Evolutionary conservation across 192 early-diverging fungal genomes (phyloP).

Genomic region (Umbelopsis sp.): DNA sequence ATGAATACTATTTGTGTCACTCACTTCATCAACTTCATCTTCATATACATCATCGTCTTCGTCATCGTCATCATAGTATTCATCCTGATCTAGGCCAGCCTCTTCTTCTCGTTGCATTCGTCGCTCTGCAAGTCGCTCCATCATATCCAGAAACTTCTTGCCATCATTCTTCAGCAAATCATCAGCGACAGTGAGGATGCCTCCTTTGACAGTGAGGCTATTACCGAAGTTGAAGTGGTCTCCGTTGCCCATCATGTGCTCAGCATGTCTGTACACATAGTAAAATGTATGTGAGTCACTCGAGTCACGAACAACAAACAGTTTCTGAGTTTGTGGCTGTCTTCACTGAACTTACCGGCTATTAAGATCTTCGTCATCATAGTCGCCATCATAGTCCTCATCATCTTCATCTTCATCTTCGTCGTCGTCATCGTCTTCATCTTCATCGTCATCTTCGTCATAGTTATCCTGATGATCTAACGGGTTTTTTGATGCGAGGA

Average conservation of each 20-base stretch:
- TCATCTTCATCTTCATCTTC: constrained; percentile 59
- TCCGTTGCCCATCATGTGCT: not conserved
- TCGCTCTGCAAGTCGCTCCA: constrained; percentile 92
- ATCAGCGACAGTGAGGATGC: constrained; percentile 79
- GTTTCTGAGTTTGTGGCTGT: no score
- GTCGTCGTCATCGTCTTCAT: constrained; percentile 50
- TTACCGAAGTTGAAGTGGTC: constrained; percentile 72
- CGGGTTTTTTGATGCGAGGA: not conserved
- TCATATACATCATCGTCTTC: constrained; percentile 57
- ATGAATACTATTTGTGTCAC: not conserved
- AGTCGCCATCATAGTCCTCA: constrained; percentile 59
- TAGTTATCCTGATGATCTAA: constrained; percentile 41
- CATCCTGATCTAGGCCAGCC: constrained; percentile 34
- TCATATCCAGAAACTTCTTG: constrained; percentile 94
- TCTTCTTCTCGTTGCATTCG: constrained; percentile 82
- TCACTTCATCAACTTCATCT: constrained; percentile 63
- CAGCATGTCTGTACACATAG: not conserved
- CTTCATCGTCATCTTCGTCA: constrained; percentile 49
- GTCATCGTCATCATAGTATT: constrained; percentile 49
- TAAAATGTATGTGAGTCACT: not conserved
- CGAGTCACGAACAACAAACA: no score
- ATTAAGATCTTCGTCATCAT: constrained; percentile 54
- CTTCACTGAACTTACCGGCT: not conserved
- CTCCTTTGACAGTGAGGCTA: constrained; percentile 75
- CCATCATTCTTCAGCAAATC: constrained; percentile 92